Conservation (phyloP, 1,284 basidiomycete genomes). For the Megacollybia platyphylla region DNA sequence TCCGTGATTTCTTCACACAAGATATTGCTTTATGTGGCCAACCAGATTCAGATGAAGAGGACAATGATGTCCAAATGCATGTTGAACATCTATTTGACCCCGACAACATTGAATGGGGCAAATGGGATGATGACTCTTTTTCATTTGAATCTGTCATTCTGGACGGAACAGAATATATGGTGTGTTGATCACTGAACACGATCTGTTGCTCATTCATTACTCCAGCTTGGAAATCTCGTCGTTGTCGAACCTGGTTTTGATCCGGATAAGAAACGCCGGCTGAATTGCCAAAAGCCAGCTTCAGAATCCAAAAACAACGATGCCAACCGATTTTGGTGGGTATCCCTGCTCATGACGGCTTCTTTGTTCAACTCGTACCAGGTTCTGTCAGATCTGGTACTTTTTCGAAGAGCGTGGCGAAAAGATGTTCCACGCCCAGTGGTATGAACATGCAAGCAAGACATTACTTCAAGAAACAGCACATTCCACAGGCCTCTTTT, state of each 20-base stretch:
- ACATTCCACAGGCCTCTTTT: slow-evolving; percentile 43
- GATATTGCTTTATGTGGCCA: slow-evolving; percentile 23
- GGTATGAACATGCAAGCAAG: slow-evolving; percentile 53
- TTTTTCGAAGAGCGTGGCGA: slow-evolving; percentile 28
- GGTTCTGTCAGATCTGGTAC: slow-evolving; percentile 54
- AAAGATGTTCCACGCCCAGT: slow-evolving; percentile 44
- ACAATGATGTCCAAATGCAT: slow-evolving; percentile 6
- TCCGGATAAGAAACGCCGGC: slow-evolving; percentile 20
- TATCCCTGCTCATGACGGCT: not conserved
- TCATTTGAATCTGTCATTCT: slow-evolving; percentile 23
- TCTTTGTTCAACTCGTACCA: slow-evolving; percentile 12
- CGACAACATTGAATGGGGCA: slow-evolving; percentile 34
- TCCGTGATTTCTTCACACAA: slow-evolving; percentile 33
- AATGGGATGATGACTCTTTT: slow-evolving; percentile 17
- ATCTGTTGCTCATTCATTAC: not conserved
- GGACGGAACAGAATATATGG: slow-evolving; percentile 42
- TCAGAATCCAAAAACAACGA: slow-evolving; percentile 15
- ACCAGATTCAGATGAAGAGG: slow-evolving; percentile 13
- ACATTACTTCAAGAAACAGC: slow-evolving; percentile 52
- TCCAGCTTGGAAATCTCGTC: slow-evolving; percentile 33
- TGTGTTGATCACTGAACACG: slow-evolving; percentile 14
- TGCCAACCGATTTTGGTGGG: slow-evolving; percentile 39
- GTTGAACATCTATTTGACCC: slow-evolving; percentile 31
- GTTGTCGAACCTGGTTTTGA: slow-evolving; percentile 44
- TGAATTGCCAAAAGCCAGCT: slow-evolving; percentile 20